Conservation (phyloP, 768 basidiomycete genomes). For the Xerocomus potaroensis region DNA sequence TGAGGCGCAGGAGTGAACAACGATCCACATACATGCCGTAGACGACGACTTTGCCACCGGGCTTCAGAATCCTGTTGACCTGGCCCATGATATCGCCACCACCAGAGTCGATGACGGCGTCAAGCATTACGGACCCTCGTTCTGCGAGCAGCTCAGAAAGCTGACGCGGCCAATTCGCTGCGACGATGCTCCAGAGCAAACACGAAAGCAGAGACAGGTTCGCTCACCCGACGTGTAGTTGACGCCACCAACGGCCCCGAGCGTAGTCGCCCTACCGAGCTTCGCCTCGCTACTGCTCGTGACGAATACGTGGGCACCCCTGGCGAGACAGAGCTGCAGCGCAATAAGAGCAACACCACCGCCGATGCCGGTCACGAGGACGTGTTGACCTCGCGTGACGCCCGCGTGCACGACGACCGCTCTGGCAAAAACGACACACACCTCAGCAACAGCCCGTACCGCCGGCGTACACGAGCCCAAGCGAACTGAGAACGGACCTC, state of each 20-base stretch:
- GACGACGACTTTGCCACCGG: conserved; percentile 56
- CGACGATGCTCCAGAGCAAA: too few relatives aligned
- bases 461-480: neutral
- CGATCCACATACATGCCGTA: conserved; percentile 54
- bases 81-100: conserved; percentile 61
- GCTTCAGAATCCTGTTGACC: conserved; percentile 46
- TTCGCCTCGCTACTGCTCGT: conserved; percentile 70
- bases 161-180: too few relatives aligned
- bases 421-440: too few relatives aligned
- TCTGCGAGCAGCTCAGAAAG: conserved; percentile 34
- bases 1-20: neutral
- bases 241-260: conserved; percentile 77
- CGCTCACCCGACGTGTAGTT: conserved; percentile 60
- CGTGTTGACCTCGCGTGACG: conserved; percentile 59
- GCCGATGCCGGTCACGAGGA: conserved; percentile 79
- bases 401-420: conserved; percentile 62
- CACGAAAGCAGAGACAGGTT: neutral
- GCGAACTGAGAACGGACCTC: conserved; percentile 46
- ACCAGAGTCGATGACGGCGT: conserved; percentile 65
- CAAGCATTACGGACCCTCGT: conserved; percentile 34
- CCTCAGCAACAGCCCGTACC: too few relatives aligned
- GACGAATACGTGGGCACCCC: conserved; percentile 78
- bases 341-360: conserved; percentile 80
- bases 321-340: conserved; percentile 70
- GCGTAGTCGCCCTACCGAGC: conserved; percentile 55